Evolutionary conservation across 176 grass and related monocot genomes (phyloP).

Genomic region (Lolium perenne): DNA sequence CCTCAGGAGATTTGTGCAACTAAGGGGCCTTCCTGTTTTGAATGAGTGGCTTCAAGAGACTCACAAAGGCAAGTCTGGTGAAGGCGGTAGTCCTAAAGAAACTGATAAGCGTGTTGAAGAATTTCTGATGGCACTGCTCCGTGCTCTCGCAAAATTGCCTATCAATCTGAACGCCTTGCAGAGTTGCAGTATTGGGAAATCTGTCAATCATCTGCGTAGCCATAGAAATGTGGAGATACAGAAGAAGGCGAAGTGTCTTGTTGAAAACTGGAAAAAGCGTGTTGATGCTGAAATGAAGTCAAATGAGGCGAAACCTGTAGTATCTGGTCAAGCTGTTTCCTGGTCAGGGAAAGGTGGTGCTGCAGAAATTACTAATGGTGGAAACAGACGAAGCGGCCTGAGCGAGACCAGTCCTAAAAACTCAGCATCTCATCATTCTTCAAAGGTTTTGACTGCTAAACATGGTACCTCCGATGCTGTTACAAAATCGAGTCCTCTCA

Average conservation of each 20-base stretch:
- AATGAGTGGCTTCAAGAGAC: slow-evolving; percentile 81
- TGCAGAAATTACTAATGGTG: slow-evolving; percentile 70
- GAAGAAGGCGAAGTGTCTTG: slow-evolving; percentile 87
- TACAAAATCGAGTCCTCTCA: slow-evolving; percentile 34
- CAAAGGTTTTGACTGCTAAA: slow-evolving; percentile 61
- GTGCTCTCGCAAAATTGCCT: slow-evolving; percentile 85
- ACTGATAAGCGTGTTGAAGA: slow-evolving; percentile 69
- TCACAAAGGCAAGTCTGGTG: slow-evolving; percentile 68
- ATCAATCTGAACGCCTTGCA: slow-evolving; percentile 86
- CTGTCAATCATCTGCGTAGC: slow-evolving; percentile 84
- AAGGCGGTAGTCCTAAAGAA: slow-evolving; percentile 73
- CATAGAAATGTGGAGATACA: slow-evolving; percentile 91
- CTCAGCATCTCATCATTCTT: slow-evolving; percentile 43
- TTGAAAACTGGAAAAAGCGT: slow-evolving; percentile 95
- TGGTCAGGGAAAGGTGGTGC: slow-evolving; percentile 72
- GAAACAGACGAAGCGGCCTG: slow-evolving; percentile 66
- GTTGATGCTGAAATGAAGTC: slow-evolving; percentile 97
- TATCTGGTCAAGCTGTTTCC: slow-evolving; percentile 62
- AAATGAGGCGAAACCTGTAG: slow-evolving; percentile 68
- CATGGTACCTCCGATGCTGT: slow-evolving; percentile 43
- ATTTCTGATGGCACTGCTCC: slow-evolving; percentile 74
- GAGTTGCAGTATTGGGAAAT: slow-evolving; percentile 93
- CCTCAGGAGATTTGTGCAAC: slow-evolving; percentile 71
- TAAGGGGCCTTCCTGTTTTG: slow-evolving; percentile 62
- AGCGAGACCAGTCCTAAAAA: slow-evolving; percentile 63